These are phyloP conservation scores for Amaranthus tricolor DNA, from an alignment of 179 eudicot genomes.

Conservation along the genomic window DNA sequence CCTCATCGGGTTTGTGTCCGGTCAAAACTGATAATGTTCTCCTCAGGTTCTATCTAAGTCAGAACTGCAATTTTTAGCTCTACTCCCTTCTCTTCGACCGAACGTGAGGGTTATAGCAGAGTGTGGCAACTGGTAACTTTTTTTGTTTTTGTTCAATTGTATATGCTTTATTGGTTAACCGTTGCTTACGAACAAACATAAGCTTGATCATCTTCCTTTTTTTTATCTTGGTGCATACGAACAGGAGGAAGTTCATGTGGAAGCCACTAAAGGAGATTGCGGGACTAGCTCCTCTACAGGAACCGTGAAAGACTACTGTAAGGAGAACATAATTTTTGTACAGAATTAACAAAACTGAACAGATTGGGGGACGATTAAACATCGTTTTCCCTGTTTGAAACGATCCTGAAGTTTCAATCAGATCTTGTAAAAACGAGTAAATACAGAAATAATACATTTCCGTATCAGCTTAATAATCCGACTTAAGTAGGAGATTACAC, in stretches of 20 bases:
- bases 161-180: background rate
- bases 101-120: slow-evolving; percentile 84
- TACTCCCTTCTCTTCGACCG: slow-evolving; percentile 88
- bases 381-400: background rate
- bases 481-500: background rate
- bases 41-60: slow-evolving; percentile 74
- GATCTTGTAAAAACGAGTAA: background rate
- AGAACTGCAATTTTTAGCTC: slow-evolving; percentile 77
- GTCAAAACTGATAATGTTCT: background rate
- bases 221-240: background rate
- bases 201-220: background rate
- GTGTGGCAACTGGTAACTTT: slow-evolving; percentile 85
- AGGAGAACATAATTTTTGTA: slow-evolving; percentile 11
- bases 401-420: background rate
- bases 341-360: slow-evolving; percentile 2
- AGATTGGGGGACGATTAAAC: background rate
- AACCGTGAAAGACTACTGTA: slow-evolving; percentile 23
- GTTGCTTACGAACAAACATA: background rate
- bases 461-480: background rate
- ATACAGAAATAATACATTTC: too few species aligned
- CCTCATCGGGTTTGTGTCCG: too few species aligned
- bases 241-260: slow-evolving; percentile 90
- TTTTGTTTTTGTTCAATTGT: background rate
- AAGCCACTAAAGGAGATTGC: slow-evolving; percentile 88
- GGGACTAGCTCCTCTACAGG: slow-evolving; percentile 39